phyloP scores from a whole-genome alignment of 768 basidiomycete genomes.

The Lactarius tabidus region DNA sequence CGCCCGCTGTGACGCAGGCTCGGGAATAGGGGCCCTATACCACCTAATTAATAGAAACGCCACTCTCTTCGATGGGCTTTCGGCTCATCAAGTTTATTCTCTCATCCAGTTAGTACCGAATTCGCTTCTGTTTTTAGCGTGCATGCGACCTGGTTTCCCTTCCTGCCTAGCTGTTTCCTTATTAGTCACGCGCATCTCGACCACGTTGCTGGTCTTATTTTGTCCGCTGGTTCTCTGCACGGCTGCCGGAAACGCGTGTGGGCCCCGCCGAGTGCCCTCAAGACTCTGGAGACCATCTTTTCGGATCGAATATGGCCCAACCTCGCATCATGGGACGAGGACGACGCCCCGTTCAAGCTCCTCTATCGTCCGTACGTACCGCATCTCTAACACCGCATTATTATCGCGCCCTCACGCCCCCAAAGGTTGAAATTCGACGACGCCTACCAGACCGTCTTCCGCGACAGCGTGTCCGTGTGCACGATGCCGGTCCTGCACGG shows the following conservation, averaged over 20 bases:
- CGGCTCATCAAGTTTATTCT: conserved; percentile 50
- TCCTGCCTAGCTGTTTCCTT: conserved; percentile 61
- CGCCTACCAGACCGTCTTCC: conserved; percentile 48
- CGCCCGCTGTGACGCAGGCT: conserved; percentile 49
- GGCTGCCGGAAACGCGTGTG: conserved; percentile 62
- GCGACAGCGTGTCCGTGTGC: conserved; percentile 53
- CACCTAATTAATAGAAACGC: conserved; percentile 56
- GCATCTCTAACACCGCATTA: neutral
- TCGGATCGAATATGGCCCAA: conserved; percentile 82
- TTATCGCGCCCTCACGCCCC: neutral
- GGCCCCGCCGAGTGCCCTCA: conserved; percentile 55
- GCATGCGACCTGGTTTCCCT: neutral
- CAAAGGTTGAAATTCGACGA: conserved; percentile 49
- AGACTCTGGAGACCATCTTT: conserved; percentile 69
- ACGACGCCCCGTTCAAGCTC: conserved; percentile 55
- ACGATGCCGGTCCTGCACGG: conserved; percentile 75
- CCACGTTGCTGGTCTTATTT: conserved; percentile 77
- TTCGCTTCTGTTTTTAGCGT: neutral
- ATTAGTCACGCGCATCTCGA: conserved; percentile 90
- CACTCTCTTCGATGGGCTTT: conserved; percentile 44
- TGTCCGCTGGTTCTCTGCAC: conserved; percentile 74
- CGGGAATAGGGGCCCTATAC: conserved; percentile 75
- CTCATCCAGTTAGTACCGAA: conserved; percentile 41
- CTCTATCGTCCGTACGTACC: conserved; percentile 59
- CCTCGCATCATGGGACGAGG: conserved; percentile 69